These are phyloP conservation scores for Dendrostoma leiphaemia DNA, from an alignment of 2,329 filamentous ascomycete species.

Conservation along the genomic window DNA sequence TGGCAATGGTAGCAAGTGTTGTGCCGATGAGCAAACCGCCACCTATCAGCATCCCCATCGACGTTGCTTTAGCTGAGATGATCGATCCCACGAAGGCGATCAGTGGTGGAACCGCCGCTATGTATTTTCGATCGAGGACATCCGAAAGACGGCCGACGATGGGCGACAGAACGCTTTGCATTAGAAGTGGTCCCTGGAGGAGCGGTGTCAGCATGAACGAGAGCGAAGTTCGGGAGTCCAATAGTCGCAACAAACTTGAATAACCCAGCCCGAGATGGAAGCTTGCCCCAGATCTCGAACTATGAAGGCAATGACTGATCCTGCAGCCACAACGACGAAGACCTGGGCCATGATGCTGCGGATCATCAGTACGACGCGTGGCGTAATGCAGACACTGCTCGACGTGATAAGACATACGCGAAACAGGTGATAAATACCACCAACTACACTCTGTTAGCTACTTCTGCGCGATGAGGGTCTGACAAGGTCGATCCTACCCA, in stretches of 20 bases:
- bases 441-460: conserved; percentile 23
- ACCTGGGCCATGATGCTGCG: conserved; percentile 50
- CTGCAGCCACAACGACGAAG: conserved; percentile 54
- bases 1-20: conserved; percentile 52
- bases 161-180: conserved; percentile 56
- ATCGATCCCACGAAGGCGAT: conserved; percentile 53
- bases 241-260: conserved; percentile 37
- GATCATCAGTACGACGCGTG: neutral
- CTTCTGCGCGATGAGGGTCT: too few species aligned
- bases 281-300: conserved; percentile 51
- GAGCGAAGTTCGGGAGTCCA: too few species aligned
- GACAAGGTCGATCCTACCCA: too few species aligned
- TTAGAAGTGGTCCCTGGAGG: conserved; percentile 51
- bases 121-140: conserved; percentile 52
- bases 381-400: neutral
- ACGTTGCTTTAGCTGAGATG: conserved; percentile 52
- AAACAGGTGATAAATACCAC: conserved; percentile 48
- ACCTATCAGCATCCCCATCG: conserved; percentile 55
- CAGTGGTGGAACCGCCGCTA: conserved; percentile 50
- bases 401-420: conserved; percentile 30
- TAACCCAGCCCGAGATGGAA: conserved; percentile 53
- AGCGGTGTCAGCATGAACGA: neutral
- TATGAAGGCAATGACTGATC: conserved; percentile 55
- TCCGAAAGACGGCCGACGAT: conserved; percentile 56
- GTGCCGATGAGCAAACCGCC: conserved; percentile 57